phyloP scores from a whole-genome alignment of 441 rosid species.

The Melastoma candidum region DNA sequence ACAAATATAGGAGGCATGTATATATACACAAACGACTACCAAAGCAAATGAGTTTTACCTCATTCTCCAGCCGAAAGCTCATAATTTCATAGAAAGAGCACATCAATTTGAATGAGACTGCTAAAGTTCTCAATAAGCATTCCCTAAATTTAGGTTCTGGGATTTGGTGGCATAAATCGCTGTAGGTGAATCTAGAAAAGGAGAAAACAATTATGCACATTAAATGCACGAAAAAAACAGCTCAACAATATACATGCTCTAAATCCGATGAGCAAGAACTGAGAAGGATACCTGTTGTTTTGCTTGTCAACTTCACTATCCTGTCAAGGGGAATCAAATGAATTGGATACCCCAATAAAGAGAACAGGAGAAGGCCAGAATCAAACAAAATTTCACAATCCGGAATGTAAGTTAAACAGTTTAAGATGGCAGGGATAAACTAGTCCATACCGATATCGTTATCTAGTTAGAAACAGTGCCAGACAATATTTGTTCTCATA shows the following conservation, averaged over 20 bases:
- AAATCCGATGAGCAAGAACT: slow-evolving; percentile 6
- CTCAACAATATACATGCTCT: slow-evolving; percentile 12
- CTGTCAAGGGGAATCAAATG: slow-evolving; percentile 38
- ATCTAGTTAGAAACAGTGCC: too few species aligned
- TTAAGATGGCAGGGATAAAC: too few species aligned
- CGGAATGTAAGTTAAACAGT: too few species aligned
- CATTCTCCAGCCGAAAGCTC: slow-evolving; percentile 54
- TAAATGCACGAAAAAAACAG: slow-evolving; percentile 22
- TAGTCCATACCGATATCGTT: too few species aligned
- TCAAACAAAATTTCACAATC: too few species aligned
- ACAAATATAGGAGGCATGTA: neutral
- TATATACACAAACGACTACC: neutral
- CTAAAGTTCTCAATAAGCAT: slow-evolving; percentile 82
- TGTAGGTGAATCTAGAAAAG: slow-evolving; percentile 85
- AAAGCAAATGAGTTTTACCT: slow-evolving; percentile 32
- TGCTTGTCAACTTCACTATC: slow-evolving; percentile 49
- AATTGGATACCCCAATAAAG: too few species aligned
- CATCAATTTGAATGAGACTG: slow-evolving; percentile 73
- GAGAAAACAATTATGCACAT: slow-evolving; percentile 1
- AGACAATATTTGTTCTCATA: too few species aligned
- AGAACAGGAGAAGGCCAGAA: too few species aligned
- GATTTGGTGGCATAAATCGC: slow-evolving; percentile 90
- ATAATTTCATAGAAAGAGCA: slow-evolving; percentile 85
- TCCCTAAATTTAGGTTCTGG: slow-evolving; percentile 95
- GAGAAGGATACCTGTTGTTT: slow-evolving; percentile 56